A percentile compares a stretch with the other conserved stretches of the same genome.
Evolutionary conservation across 164 flowering plant species (phyloP).

Genomic region (Vitis vinifera): DNA sequence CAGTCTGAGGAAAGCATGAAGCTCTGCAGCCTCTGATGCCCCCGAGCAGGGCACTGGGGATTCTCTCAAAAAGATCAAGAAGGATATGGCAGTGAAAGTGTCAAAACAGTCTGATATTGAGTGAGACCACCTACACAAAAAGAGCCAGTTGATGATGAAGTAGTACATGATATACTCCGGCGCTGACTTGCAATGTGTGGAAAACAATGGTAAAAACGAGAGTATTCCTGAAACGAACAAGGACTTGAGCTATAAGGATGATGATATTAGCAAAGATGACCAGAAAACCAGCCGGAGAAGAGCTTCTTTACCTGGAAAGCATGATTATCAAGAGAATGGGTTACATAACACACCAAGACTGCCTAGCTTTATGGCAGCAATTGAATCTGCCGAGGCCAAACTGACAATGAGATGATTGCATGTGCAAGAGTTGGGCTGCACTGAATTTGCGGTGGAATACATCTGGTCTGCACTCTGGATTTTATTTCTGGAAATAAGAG

Average conservation of each 20-base stretch:
- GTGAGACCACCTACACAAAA: not conserved
- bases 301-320: conserved; percentile 9
- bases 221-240: not conserved
- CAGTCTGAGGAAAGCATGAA: conserved; percentile 6
- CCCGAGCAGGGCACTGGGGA: not conserved
- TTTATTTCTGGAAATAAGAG: no score
- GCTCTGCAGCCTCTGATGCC: not conserved
- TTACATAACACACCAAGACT: conserved; percentile 1
- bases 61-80: conserved; percentile 11
- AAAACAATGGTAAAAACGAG: conserved; percentile 11
- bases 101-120: conserved; percentile 14
- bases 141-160: conserved; percentile 5
- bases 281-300: not conserved
- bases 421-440: no score
- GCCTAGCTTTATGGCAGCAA: conserved; percentile 19
- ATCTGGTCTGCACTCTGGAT: no score
- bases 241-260: conserved; percentile 6
- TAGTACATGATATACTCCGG: conserved; percentile 1
- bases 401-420: not conserved
- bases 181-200: conserved; percentile 10
- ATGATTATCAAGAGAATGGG: conserved; percentile 7
- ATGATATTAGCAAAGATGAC: not conserved
- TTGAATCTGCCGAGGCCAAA: conserved; percentile 15
- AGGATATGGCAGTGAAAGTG: not conserved
- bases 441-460: no score